Conservation (phyloP, 192 early-diverging fungal genomes). For the Gamsiella multidivaricata region DNA sequence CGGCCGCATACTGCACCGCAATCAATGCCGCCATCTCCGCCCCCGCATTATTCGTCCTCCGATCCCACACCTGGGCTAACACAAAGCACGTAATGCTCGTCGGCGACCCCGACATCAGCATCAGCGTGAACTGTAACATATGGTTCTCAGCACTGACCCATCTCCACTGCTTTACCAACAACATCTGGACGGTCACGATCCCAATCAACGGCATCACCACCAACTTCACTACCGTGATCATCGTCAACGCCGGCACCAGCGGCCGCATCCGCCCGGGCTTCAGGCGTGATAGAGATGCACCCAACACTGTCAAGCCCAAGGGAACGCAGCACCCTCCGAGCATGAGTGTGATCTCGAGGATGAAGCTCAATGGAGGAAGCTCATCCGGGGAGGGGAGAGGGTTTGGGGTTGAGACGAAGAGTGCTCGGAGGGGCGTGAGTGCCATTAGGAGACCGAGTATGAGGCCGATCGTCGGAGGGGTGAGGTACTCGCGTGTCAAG, state of each 20-base stretch:
- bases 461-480: conserved; percentile 46
- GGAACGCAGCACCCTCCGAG: conserved; percentile 47
- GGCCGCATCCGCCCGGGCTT: conserved; percentile 49
- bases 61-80: conserved; percentile 50
- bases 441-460: conserved; percentile 24
- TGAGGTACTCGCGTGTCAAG: conserved; percentile 32
- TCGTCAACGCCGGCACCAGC: conserved; percentile 25
- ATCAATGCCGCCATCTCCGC: conserved; percentile 48
- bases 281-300: conserved; percentile 39
- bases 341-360: conserved; percentile 39
- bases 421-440: conserved; percentile 12
- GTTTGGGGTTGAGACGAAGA: conserved; percentile 15
- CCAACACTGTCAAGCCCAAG: conserved; percentile 33
- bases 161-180: conserved; percentile 16
- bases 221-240: conserved; percentile 38
- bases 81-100: conserved; percentile 47
- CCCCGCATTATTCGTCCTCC: conserved; percentile 31
- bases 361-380: conserved; percentile 33
- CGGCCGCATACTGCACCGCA: conserved; percentile 31
- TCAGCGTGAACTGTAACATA: conserved; percentile 44
- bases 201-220: conserved; percentile 30
- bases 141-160: conserved; percentile 35
- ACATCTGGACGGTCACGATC: conserved; percentile 14
- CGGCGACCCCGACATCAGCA: conserved; percentile 33
- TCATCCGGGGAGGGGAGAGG: conserved; percentile 37